Percentiles rank a stretch among this genome's conserved stretches.
These are phyloP conservation scores for Gynandropsis gynandra DNA, from an alignment of 345 rosid genomes.

Conservation along the genomic window DNA sequence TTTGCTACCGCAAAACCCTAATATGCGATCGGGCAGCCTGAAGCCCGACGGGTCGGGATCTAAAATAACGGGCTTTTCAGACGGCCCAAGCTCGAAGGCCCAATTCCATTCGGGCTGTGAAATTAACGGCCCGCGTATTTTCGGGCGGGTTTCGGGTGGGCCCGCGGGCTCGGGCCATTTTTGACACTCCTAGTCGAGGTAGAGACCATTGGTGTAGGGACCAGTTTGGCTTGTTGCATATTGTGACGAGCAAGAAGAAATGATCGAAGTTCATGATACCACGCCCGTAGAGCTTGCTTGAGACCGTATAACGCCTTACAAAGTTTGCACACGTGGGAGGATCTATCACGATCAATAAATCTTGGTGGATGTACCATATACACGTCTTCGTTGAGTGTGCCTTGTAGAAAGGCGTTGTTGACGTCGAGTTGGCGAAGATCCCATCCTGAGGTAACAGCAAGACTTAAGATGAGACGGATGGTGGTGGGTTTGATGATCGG, in stretches of 20 bases:
- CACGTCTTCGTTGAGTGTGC: not conserved
- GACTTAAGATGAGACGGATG: not conserved
- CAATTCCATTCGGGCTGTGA: too few species aligned
- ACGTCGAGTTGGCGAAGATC: not conserved
- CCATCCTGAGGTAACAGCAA: not conserved
- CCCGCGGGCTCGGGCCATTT: not conserved
- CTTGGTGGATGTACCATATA: not conserved
- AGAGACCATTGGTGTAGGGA: not conserved
- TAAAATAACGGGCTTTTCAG: too few species aligned
- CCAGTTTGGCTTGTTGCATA: too few species aligned
- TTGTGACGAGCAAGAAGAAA: too few species aligned
- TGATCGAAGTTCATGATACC: not conserved
- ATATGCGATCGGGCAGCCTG: too few species aligned
- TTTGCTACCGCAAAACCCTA: too few species aligned
- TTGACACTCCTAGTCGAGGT: not conserved
- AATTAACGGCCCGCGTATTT: too few species aligned
- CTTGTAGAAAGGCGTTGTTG: not conserved
- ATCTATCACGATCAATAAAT: not conserved
- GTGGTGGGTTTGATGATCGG: not conserved
- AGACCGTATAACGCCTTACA: not conserved
- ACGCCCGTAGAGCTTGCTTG: not conserved
- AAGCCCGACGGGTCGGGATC: too few species aligned
- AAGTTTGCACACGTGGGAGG: not conserved
- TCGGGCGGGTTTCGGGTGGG: too few species aligned
- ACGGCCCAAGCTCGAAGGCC: too few species aligned